Conservation (phyloP, 2,329 filamentous ascomycete genomes). For the Whalleya microplaca region DNA sequence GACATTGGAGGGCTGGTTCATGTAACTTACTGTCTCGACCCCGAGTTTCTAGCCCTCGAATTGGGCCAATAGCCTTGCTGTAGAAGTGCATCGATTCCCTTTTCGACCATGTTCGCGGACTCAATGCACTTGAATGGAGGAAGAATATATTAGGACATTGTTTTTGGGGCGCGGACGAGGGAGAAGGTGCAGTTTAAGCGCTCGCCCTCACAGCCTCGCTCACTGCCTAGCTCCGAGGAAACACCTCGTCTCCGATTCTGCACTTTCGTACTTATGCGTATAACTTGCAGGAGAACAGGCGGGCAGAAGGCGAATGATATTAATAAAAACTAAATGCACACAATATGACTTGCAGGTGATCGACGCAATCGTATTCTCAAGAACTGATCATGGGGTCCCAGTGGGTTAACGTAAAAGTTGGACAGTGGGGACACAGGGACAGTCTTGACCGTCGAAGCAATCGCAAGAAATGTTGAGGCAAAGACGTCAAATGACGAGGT, state of each 20-base stretch:
- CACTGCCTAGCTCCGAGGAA: slow-evolving; percentile 7
- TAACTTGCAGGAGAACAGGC: slow-evolving; percentile 8
- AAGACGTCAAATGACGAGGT: neutral
- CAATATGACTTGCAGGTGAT: slow-evolving; percentile 3
- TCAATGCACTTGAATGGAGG: slow-evolving; percentile 13
- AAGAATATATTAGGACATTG: slow-evolving; percentile 28
- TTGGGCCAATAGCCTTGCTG: slow-evolving; percentile 38
- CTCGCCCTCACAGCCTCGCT: slow-evolving; percentile 28
- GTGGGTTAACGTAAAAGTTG: neutral
- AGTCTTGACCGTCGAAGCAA: neutral
- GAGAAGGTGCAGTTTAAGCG: slow-evolving; percentile 22
- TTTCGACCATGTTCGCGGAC: slow-evolving; percentile 32
- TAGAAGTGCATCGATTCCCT: slow-evolving; percentile 34
- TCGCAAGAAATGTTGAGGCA: neutral
- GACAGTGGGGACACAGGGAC: neutral
- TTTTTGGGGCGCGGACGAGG: slow-evolving; percentile 15
- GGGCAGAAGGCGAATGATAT: neutral
- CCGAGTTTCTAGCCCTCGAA: slow-evolving; percentile 32
- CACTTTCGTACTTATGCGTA: neutral
- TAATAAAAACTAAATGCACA: slow-evolving; percentile 3
- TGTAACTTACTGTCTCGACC: slow-evolving; percentile 32
- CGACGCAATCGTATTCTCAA: slow-evolving; percentile 9
- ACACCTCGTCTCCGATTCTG: slow-evolving; percentile 14
- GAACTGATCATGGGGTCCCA: slow-evolving; percentile 2
- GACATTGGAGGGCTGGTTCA: slow-evolving; percentile 7